Base-by-base conservation (phyloP, 2,329 filamentous ascomycete genomes). In the Aspergillus tamarii region DNA sequence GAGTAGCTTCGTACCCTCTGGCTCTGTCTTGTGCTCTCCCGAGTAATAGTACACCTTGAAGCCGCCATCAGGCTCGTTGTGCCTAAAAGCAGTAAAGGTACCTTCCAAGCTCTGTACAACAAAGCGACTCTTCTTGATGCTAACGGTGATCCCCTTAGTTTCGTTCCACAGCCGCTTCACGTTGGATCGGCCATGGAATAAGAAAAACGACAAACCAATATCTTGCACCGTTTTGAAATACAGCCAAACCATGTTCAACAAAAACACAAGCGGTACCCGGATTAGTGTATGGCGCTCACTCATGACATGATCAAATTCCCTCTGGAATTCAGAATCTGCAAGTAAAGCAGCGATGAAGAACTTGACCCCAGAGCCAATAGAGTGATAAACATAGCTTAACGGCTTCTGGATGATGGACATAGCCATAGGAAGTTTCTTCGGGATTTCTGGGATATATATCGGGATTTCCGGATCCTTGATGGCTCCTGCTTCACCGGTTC, bases 261-360 rank as follows among this genome's bases (percentile, higher is more conserved):
- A n/a, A 56, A 81, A 79, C 0, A 75, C 77, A 4, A 72, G 68
- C 11, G 79, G 79, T 23, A 74, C 73, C 5, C 76, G 76, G 12
- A 83, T 55, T 26, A 78, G 54, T 4, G 64, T 66, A 14, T 77
- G 76, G 28, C 78, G 76, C 23, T 67, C 59, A 52, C 72, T 70
- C 58, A 83, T 75, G 56, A 81, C 78, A 68, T 81, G 81, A 62
- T 81, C 77, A 53, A 85, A 75, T 60, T 85, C 84, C 64, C 83
- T 75, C 65, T 85, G 81, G 64, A 82, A 84, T 66, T 85, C 84
- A 0, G 82, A 79, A 67, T 85, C 84, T 2, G 84, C 84, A 66
- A 85, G 78, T 23, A 83, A 74, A 12, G 84, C 81, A 50, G 85
- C 78, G 9, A 83, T 73, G 39, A 83, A 73, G 67, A 85, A 84